Percentiles rank a stretch among this genome's conserved stretches.
These are phyloP conservation scores for Detonula confervacea DNA, from an alignment of 352 stramenopile genomes.

Conservation along the genomic window DNA sequence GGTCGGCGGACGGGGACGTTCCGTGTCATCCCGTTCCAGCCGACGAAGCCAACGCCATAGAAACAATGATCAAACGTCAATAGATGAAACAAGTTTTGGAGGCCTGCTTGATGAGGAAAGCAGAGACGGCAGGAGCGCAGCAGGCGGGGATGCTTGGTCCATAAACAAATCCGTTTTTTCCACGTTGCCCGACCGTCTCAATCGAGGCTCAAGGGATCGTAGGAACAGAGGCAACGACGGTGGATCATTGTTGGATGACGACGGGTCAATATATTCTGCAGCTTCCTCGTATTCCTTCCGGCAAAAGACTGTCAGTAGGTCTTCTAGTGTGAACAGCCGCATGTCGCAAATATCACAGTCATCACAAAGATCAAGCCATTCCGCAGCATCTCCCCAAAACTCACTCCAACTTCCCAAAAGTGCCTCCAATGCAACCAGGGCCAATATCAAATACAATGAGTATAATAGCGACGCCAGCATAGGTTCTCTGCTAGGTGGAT, in stretches of 20 bases:
- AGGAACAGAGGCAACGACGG: slow-evolving; percentile 8
- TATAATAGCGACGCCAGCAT: slow-evolving; percentile 54
- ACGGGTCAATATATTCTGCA: slow-evolving; percentile 27
- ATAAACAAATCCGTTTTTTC: slow-evolving; percentile 53
- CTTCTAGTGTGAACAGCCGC: slow-evolving; percentile 37
- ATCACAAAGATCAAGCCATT: slow-evolving; percentile 8
- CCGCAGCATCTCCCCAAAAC: not conserved
- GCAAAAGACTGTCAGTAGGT: slow-evolving; percentile 2
- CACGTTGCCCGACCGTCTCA: slow-evolving; percentile 24
- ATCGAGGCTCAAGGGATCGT: not conserved
- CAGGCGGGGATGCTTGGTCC: slow-evolving; percentile 31
- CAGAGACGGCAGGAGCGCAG: slow-evolving; percentile 5
- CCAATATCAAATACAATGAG: slow-evolving; percentile 1
- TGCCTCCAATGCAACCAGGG: not conserved
- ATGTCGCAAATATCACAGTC: slow-evolving; percentile 24
- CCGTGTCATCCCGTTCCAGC: slow-evolving; percentile 8
- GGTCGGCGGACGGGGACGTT: not conserved
- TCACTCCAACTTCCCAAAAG: slow-evolving; percentile 21
- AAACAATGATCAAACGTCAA: not conserved
- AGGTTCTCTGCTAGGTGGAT: slow-evolving; percentile 33
- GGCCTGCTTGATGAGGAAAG: slow-evolving; percentile 10
- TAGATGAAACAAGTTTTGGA: slow-evolving; percentile 22
- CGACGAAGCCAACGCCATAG: not conserved
- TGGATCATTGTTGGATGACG: slow-evolving; percentile 22
- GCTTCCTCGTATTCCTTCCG: slow-evolving; percentile 22